phyloP scores from a whole-genome alignment of 2,329 filamentous ascomycete genomes.

The Monosporascus ibericus region DNA sequence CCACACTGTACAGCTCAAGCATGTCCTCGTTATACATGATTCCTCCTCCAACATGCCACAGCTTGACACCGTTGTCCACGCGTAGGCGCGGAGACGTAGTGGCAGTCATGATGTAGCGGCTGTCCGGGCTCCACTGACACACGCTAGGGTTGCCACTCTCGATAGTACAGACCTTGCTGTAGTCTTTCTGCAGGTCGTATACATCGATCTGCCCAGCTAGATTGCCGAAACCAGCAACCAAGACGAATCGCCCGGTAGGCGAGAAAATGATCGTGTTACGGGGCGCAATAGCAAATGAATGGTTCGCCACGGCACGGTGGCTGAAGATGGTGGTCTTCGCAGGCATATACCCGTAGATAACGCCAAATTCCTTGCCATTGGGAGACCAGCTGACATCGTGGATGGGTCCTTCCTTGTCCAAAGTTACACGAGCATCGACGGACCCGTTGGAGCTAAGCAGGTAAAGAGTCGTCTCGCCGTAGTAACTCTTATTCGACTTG shows the following conservation, averaged over 20 bases:
- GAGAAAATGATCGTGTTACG: slow-evolving; percentile 96
- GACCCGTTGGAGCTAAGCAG: slow-evolving; percentile 84
- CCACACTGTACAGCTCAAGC: slow-evolving; percentile 85
- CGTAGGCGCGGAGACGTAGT: slow-evolving; percentile 92
- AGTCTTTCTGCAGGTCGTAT: slow-evolving; percentile 92
- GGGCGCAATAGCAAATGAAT: slow-evolving; percentile 80
- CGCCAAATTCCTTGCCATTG: slow-evolving; percentile 95
- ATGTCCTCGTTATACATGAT: slow-evolving; percentile 96
- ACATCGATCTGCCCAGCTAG: slow-evolving; percentile 96
- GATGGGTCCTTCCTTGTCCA: slow-evolving; percentile 96
- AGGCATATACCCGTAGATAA: slow-evolving; percentile 98
- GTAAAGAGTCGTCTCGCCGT: slow-evolving; percentile 96
- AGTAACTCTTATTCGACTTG: slow-evolving; percentile 98
- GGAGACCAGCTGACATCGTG: slow-evolving; percentile 98
- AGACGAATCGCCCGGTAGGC: slow-evolving; percentile 83
- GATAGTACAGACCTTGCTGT: slow-evolving; percentile 85
- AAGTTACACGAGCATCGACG: slow-evolving; percentile 84
- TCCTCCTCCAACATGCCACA: slow-evolving; percentile 85
- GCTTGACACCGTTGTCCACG: slow-evolving; percentile 91
- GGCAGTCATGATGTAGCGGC: slow-evolving; percentile 92
- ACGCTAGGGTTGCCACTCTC: slow-evolving; percentile 94
- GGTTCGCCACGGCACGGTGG: slow-evolving; percentile 71
- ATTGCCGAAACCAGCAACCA: slow-evolving; percentile 96
- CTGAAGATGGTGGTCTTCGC: slow-evolving; percentile 99
- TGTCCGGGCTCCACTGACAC: slow-evolving; percentile 96